Base-by-base conservation (phyloP, 2,329 filamentous ascomycete genomes). In the Fulvia fulva region DNA sequence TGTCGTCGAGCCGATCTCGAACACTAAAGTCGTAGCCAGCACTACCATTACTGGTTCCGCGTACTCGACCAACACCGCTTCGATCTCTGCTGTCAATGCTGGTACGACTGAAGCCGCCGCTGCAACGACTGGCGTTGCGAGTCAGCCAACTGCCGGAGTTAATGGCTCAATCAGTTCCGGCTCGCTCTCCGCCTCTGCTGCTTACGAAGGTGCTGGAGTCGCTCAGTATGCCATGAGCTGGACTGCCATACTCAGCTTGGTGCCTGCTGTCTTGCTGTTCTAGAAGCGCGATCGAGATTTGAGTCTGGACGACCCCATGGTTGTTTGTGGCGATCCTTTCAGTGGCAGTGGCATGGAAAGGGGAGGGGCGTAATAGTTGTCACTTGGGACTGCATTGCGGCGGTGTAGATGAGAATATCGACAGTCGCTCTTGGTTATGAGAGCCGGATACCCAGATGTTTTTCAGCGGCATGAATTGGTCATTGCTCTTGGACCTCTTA, bases 31-130 rank as follows among this genome's bases (percentile, higher is more conserved):
- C 12, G 62, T 59, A 30, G 56, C 64, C 43, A 47, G 58, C 12
- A 59, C 63, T 30, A 69, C 66, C 12, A 53, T 63, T 55, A 67
- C 63, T 14, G 66, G 65, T 32, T 63, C 66, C 9, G 57, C 59
- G 11, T 67, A 66, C 57, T 64, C 61, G 56, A 62, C 62, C 34
- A 69, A 67, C 63, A 65, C 59, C 16, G 63, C 67, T 9, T 65
- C 66, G 21, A 62, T 62, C 23, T 62, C 65, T 6, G 63, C 62
- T n/a, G 55, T 65, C 45, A 65, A 65, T 60, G 63, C 61, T 26
- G 60, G 44, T 28, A 49, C 53, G 19, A 57, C 61, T 30, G 52
- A 37, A 23, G 57, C 54, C 5, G 56, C 59, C 8, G 54, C 57
- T 7, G 57, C 62, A 3, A 63, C 59, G 30, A 63, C 57, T 22